Evolutionary conservation across 768 basidiomycete species (phyloP), one percentile per base, ranked within the genome.

Genomic region (Rhodotorula sphaerocarpa): DNA sequence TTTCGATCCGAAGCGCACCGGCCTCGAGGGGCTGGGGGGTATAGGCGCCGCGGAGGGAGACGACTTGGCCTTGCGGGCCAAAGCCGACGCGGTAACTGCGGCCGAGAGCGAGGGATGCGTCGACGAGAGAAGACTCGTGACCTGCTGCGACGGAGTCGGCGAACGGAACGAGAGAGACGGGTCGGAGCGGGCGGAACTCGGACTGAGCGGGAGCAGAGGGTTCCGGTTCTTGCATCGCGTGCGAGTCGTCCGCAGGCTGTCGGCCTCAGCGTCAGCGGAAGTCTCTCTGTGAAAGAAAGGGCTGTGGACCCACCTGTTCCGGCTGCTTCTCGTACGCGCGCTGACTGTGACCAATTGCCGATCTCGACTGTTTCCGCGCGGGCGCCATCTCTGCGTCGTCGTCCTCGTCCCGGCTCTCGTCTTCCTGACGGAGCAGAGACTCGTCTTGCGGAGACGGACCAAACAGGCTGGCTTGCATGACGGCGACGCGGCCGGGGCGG

Each of bases 381-480:
- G 34, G 53, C n/a, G 33, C 53, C 31, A 46, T 28, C 27, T 46
- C 41, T 42, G 42, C n/a, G 39, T 14, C 20, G 16, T 58, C 58
- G 11, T 45, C 20, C 12, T 23, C 23, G 33, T 41, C 4, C 20
- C 28, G 10, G 48, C 31, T 23, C 39, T 56, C 55, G 33, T 45
- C 56, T 25, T 54, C 41, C 31, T 25, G n/a, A n/a, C n/a, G n/a
- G n/a, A n/a, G n/a, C n/a, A n/a, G n/a, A n/a, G n/a, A n/a, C n/a
- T n/a, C n/a, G 43, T 44, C 33, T 50, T 25, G 27, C 23, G 34
- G 45, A 48, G 39, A 16, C 47, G 70, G 69, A 20, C 56, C 63
- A 33, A 93, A 93, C 55, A 93, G 76, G 39, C 87, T 86, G 0
- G 87, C 84, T 71, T 93, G 90, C 90, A 93, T 93, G 57, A 92